Conservation (phyloP, 768 basidiomycete species). For the Kwoniella botswanensis region DNA sequence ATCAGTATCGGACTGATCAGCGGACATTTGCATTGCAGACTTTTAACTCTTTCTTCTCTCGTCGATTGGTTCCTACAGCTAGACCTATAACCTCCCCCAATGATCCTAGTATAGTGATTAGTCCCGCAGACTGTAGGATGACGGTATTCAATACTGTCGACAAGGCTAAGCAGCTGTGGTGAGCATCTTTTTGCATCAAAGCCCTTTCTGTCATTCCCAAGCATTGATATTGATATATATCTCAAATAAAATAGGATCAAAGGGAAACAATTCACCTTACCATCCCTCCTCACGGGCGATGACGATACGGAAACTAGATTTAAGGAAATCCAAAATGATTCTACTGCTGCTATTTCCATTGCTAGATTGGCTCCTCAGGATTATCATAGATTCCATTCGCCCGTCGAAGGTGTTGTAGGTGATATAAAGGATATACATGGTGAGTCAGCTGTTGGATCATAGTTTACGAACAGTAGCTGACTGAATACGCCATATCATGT, state of each 20-base stretch:
- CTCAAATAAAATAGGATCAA: constrained; percentile 63
- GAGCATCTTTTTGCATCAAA: constrained; percentile 21
- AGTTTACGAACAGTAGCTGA: background rate
- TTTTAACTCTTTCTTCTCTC: constrained; percentile 80
- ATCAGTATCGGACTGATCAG: too few species aligned
- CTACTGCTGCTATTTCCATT: constrained; percentile 63
- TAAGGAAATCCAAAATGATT: constrained; percentile 52
- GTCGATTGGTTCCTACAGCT: constrained; percentile 67
- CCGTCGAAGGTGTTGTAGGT: constrained; percentile 66
- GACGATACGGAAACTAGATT: constrained; percentile 58
- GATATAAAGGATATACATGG: constrained; percentile 54
- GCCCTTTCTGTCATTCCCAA: background rate
- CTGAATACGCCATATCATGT: background rate
- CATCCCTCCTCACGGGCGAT: constrained; percentile 65
- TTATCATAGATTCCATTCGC: constrained; percentile 80
- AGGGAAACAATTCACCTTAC: constrained; percentile 72
- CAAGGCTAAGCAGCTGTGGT: constrained; percentile 74
- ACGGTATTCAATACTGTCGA: constrained; percentile 70
- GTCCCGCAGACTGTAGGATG: constrained; percentile 74
- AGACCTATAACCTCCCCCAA: constrained; percentile 68
- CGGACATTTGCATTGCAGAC: constrained; percentile 45
- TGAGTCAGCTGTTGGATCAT: constrained; percentile 4
- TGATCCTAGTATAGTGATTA: constrained; percentile 65
- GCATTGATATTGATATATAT: background rate
- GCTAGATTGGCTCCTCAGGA: constrained; percentile 80